Conservation (phyloP, 345 rosid genomes). For the Dimocarpus longan region DNA sequence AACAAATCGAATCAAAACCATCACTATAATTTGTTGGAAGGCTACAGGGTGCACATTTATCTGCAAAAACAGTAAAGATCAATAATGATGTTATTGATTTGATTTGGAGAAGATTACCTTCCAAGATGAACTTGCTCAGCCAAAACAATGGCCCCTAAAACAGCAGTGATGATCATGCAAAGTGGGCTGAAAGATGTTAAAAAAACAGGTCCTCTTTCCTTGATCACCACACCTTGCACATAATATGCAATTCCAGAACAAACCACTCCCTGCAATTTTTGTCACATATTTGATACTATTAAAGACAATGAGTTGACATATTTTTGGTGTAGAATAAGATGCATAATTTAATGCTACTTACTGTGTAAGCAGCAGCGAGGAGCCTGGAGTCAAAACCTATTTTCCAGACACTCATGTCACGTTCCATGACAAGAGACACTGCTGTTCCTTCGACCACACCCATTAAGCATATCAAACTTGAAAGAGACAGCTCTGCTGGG, state of each 20-base stretch:
- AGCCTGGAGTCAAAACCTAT: constrained; percentile 74
- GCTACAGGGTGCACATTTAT: too few relatives aligned
- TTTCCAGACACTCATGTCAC: constrained; percentile 70
- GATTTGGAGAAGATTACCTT: constrained; percentile 43
- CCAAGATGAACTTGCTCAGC: constrained; percentile 77
- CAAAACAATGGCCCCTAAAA: constrained; percentile 60
- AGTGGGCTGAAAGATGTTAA: constrained; percentile 80
- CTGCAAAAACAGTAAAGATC: too few relatives aligned
- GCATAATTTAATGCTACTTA: constrained; percentile 27
- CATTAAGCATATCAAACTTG: constrained; percentile 69
- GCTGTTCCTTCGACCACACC: constrained; percentile 63
- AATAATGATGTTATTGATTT: neutral
- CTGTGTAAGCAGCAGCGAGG: constrained; percentile 80
- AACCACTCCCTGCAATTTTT: constrained; percentile 62
- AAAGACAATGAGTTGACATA: neutral
- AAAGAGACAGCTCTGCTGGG: constrained; percentile 92
- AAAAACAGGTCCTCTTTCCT: constrained; percentile 81
- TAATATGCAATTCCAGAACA: constrained; percentile 91
- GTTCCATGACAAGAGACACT: constrained; percentile 62
- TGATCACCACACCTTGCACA: constrained; percentile 70
- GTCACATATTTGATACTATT: neutral
- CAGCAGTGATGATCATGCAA: constrained; percentile 84
- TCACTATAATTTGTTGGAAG: neutral
- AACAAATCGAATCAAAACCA: neutral
- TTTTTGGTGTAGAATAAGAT: neutral